These are phyloP conservation scores for Camelina sativa DNA, from an alignment of 345 rosid species.

Conservation along the genomic window DNA sequence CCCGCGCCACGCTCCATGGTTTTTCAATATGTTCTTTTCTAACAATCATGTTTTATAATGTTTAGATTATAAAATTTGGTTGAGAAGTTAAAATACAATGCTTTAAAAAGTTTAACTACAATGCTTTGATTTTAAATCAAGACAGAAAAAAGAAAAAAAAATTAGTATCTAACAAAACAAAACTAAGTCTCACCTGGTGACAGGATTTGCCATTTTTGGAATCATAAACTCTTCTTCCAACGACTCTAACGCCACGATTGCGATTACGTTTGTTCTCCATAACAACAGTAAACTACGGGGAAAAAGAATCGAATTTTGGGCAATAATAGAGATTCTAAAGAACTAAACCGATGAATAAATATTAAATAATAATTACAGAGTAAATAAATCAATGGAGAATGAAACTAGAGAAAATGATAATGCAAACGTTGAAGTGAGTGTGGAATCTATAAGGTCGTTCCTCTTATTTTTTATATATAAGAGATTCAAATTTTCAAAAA, in stretches of 20 bases:
- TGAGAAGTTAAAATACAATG: too few relatives aligned
- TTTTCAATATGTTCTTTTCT: too few relatives aligned
- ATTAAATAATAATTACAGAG: too few relatives aligned
- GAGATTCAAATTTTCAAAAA: neutral
- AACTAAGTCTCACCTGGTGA: slow-evolving; percentile 56
- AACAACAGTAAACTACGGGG: neutral
- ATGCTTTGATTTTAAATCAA: too few relatives aligned
- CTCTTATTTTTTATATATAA: neutral
- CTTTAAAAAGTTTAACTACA: too few relatives aligned
- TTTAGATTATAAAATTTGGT: too few relatives aligned
- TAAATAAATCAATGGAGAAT: too few relatives aligned
- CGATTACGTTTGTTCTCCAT: neutral
- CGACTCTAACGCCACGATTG: slow-evolving; percentile 43
- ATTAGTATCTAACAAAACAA: neutral
- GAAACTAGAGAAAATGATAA: neutral
- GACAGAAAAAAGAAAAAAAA: neutral
- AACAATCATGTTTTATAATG: too few relatives aligned
- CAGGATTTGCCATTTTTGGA: slow-evolving; percentile 67
- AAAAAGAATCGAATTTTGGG: neutral
- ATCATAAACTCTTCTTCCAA: slow-evolving; percentile 56
- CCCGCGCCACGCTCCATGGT: too few relatives aligned
- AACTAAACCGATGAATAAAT: too few relatives aligned
- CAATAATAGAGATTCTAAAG: too few relatives aligned
- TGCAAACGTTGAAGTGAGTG: neutral
- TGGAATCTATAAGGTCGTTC: neutral